Evolutionary conservation across 2,329 filamentous ascomycete species (phyloP).

Genomic region (Zopfia rhizophila): DNA sequence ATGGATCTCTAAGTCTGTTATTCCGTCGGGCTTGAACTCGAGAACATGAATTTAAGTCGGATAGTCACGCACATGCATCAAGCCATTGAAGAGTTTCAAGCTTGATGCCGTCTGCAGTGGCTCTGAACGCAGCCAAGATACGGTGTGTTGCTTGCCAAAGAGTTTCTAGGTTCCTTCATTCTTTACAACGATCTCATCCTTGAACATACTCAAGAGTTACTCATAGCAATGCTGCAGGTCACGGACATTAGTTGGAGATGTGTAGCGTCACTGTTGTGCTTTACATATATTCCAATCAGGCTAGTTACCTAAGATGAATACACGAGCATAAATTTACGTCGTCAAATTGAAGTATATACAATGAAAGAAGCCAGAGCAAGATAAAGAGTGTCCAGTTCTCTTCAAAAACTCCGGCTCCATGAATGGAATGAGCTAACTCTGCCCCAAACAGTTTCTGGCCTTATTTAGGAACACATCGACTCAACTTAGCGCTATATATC

Average conservation of each 20-base stretch:
- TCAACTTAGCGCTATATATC: constrained; percentile 3
- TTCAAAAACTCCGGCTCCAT: too few species aligned
- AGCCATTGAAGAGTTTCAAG: constrained; percentile 9
- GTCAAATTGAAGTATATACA: constrained; percentile 15
- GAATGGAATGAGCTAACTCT: too few species aligned
- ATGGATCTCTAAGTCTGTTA: constrained; percentile 4
- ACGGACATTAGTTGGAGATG: too few species aligned
- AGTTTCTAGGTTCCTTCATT: too few species aligned
- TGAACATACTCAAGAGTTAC: too few species aligned
- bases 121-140: constrained; percentile 9
- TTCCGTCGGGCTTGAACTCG: constrained; percentile 1
- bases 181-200: too few species aligned
- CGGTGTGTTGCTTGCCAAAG: constrained; percentile 4
- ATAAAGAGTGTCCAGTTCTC: constrained; percentile 6
- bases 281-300: too few species aligned
- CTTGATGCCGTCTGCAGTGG: constrained; percentile 7
- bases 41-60: constrained; percentile 9
- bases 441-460: too few species aligned
- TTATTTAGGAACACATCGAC: constrained; percentile 5
- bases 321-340: too few species aligned
- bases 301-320: too few species aligned
- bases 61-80: constrained; percentile 4
- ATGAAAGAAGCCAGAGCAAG: constrained; percentile 2
- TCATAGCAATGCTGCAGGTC: too few species aligned
- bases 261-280: too few species aligned